These are phyloP conservation scores for Termitomyces sp. DNA, from an alignment of 768 basidiomycete genomes.

Conservation along the genomic window DNA sequence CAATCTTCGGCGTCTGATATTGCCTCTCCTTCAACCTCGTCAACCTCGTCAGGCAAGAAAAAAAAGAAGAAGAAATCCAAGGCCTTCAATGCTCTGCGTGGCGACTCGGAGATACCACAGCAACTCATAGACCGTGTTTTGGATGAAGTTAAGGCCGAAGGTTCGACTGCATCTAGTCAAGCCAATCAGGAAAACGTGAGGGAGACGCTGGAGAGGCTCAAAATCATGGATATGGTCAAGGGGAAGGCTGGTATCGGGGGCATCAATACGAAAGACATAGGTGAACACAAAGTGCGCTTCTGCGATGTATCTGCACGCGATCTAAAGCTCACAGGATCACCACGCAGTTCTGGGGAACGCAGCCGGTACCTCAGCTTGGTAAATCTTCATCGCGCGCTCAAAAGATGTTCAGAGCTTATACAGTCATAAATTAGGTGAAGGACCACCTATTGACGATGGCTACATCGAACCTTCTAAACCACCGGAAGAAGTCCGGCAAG, in stretches of 20 bases:
- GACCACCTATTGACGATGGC: constrained; percentile 67
- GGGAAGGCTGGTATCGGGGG: constrained; percentile 77
- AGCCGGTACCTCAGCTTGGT: constrained; percentile 93
- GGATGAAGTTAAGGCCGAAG: constrained; percentile 58
- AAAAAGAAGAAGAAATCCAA: constrained; percentile 91
- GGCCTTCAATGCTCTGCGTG: constrained; percentile 42
- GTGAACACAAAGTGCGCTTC: constrained; percentile 76
- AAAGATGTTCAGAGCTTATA: background rate
- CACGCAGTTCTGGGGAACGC: constrained; percentile 90
- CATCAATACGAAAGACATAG: constrained; percentile 72
- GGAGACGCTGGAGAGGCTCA: constrained; percentile 67
- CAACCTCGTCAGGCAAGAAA: constrained; percentile 53
- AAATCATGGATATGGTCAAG: constrained; percentile 79
- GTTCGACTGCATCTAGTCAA: constrained; percentile 34
- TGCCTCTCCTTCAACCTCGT: constrained; percentile 34
- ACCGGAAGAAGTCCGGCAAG: constrained; percentile 75
- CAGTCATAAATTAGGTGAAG: constrained; percentile 42
- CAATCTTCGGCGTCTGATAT: constrained; percentile 20
- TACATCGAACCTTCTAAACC: constrained; percentile 82
- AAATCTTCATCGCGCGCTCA: constrained; percentile 6
- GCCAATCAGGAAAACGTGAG: constrained; percentile 64
- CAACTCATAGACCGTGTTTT: constrained; percentile 62
- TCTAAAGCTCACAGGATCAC: constrained; percentile 2
- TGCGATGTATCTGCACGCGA: background rate
- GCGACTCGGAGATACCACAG: constrained; percentile 49